These are phyloP conservation scores for Polysphondylium violaceum DNA, from an alignment of 78 protist genomes.

Conservation along the genomic window DNA sequence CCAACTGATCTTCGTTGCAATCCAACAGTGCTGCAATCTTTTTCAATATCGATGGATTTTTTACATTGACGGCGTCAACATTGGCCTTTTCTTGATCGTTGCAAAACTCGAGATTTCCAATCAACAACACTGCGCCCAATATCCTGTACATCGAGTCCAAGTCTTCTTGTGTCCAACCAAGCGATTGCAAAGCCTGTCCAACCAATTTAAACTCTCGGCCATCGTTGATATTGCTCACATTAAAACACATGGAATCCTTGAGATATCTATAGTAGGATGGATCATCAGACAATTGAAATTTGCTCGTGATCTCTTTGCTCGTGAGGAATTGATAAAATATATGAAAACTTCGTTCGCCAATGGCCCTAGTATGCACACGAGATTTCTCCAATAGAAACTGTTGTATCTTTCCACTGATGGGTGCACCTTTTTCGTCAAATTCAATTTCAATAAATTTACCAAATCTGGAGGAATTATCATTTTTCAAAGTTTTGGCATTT, in stretches of 20 bases:
- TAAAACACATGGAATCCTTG: slow-evolving; percentile 53
- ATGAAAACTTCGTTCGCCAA: slow-evolving; percentile 95
- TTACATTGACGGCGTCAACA: slow-evolving; percentile 38
- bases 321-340: slow-evolving; percentile 94
- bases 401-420: slow-evolving; percentile 90
- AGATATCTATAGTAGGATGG: slow-evolving; percentile 62
- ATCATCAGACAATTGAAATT: slow-evolving; percentile 47
- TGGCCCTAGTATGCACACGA: slow-evolving; percentile 83
- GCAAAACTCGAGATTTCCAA: slow-evolving; percentile 85
- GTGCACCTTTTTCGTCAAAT: slow-evolving; percentile 90
- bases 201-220: slow-evolving; percentile 16
- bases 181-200: slow-evolving; percentile 23
- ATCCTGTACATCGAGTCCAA: slow-evolving; percentile 40
- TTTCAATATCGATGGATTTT: slow-evolving; percentile 25
- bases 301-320: not conserved
- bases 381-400: slow-evolving; percentile 91
- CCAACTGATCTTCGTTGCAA: slow-evolving; percentile 1
- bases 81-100: slow-evolving; percentile 25
- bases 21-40: slow-evolving; percentile 58
- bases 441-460: slow-evolving; percentile 95
- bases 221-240: slow-evolving; percentile 79
- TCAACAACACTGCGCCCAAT: slow-evolving; percentile 82
- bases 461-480: slow-evolving; percentile 75
- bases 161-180: slow-evolving; percentile 61
- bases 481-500: slow-evolving; percentile 94